Base-by-base conservation (phyloP, 139 green algal species). In the Deuterostichococcus epilithicus region DNA sequence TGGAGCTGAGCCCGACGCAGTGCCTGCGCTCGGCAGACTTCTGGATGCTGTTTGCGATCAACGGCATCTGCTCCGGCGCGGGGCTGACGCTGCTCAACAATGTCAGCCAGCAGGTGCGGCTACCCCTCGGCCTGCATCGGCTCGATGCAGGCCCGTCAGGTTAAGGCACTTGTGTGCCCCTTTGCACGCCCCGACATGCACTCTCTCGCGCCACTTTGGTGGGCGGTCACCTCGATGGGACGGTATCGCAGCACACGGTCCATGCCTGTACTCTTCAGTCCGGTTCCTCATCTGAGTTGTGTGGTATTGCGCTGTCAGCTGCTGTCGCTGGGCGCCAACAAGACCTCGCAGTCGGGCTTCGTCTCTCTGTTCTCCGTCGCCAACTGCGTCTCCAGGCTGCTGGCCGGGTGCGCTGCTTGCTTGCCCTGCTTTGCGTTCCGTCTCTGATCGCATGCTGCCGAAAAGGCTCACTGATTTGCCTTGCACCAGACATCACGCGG, bases 21-120 rank as follows among this genome's bases (percentile, higher is more conserved):
- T 84, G 76, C 73, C 66, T 88, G 70, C 18, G 34, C 23, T 78
- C 25, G 25, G n/a, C 72, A 26, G 52, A 84, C n/a, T 91, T 96
- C 68, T 96, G 88, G 88, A 73, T 94, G 68, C 72, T 88, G 6
- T 82, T 88, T 42, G 22, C 82, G 5, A 78, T 84, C 36, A 87
- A 88, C 68, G 73, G 60, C 30, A 80, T 90, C 66, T 84, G 80
- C 22, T 78, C 82, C 38, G 91, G 91, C 10, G 76, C 77, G 5
- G 89, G 92, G 23, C 81, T 97, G 32, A 81, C 87, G 0, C 81
- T 89, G 44, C 81, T 96, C 39, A 97, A 97, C 86, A 97, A 97
- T 81, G 37, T 93, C 33, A 79, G 80, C 0, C 81, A 92, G 76
- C 68, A 94, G 59, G 86, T 90, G n/a, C 72, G 81, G 78, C 2